Conservation (phyloP, 2,329 filamentous ascomycete genomes). For the Diplodia seriata region DNA sequence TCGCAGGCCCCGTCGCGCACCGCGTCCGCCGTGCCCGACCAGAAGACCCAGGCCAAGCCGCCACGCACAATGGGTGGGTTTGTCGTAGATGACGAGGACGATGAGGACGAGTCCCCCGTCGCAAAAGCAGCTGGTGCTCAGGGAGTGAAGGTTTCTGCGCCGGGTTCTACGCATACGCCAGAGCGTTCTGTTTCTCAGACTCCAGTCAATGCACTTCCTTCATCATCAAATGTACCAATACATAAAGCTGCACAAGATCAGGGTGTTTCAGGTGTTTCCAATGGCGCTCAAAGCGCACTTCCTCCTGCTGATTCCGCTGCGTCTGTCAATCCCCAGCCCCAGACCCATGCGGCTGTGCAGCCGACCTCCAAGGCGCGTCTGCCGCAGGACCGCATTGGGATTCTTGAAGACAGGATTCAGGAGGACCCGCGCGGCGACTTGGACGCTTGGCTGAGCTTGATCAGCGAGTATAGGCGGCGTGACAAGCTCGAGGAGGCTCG, state of each 20-base stretch:
- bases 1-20: conserved; percentile 34
- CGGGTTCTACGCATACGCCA: conserved; percentile 57
- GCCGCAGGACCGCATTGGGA: conserved; percentile 75
- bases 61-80: conserved; percentile 66
- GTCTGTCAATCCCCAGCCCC: conserved; percentile 35
- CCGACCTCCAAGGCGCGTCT: conserved; percentile 60
- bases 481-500: conserved; percentile 83
- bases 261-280: conserved; percentile 49
- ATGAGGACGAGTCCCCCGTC: conserved; percentile 58
- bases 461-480: conserved; percentile 81
- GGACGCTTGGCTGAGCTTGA: conserved; percentile 88
- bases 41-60: conserved; percentile 44
- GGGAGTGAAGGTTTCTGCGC: conserved; percentile 57
- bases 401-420: conserved; percentile 88
- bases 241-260: conserved; percentile 63
- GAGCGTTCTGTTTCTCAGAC: conserved; percentile 63
- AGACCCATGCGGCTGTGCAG: conserved; percentile 45
- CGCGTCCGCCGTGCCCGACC: conserved; percentile 36
- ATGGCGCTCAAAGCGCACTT: conserved; percentile 55
- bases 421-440: conserved; percentile 93
- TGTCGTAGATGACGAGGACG: conserved; percentile 68
- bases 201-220: conserved; percentile 61
- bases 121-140: conserved; percentile 59
- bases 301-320: conserved; percentile 55
- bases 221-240: conserved; percentile 66